Evolutionary conservation across 2,329 filamentous ascomycete genomes (phyloP), one percentile per base, ranked within the genome.

Genomic region (Talaromyces sp.): DNA sequence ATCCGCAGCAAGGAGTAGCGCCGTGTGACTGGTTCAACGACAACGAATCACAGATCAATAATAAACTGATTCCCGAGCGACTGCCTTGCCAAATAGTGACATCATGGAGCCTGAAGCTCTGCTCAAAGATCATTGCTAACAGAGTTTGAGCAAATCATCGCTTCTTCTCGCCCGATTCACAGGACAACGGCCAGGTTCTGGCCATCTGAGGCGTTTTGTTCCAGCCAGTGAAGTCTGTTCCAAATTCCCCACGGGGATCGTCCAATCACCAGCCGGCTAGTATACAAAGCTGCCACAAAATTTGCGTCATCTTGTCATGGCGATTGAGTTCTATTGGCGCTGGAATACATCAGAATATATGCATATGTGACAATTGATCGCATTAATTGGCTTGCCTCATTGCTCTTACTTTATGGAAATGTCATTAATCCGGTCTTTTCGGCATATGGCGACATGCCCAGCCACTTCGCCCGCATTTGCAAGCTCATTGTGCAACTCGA

Each of bases 331-430:
- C 45, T 45, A 60, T 52, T 61, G 59, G 59, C 35, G 19, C 35
- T 2, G 31, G 33, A 61, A 61, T 39, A 16, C 33, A 37, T 31
- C 13, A 24, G 31, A 7, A 47, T 14, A 2, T 16, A 27, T 47
- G 14, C 16, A 22, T 8, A 35, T 22, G 45, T n/a, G 56, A 59
- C 7, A 14, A 45, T 43, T 14, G 3, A 47, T 9, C 27, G 19
- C 6, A 22, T 24, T 22, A 39, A 50, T 61, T 61, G 59, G 59
- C 33, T 37, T 39, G 33, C 9, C 22, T n/a, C 10, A 3, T 24
- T 31, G 14, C 14, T n/a, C 33, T 62, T 62, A 54, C 60, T 35
- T 27, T 31, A 62, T 43, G 27, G 22, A 62, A 54, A 54, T 62
- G 60, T 54, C 47, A 62, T 62, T 19, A 39, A 41, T 33, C 60